A percentile compares a stretch with the other conserved stretches of the same genome.
phyloP scores from a whole-genome alignment of 2,329 filamentous ascomycete species.

The Fusarium nodosum region DNA sequence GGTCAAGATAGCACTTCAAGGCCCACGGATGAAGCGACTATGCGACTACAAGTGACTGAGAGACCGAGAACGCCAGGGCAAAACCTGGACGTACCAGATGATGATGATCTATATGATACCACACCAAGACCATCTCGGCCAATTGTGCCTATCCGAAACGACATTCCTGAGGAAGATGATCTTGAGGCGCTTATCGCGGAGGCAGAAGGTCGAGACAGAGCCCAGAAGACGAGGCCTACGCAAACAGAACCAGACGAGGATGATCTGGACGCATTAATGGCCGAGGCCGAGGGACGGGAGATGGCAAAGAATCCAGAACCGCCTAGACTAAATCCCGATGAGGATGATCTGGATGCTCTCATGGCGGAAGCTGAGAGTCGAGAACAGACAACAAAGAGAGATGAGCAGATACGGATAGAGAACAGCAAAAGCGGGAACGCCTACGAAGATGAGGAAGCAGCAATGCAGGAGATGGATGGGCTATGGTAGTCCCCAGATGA shows the following conservation, averaged over 20 bases:
- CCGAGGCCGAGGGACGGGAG: conserved; percentile 58
- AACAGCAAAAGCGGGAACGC: conserved; percentile 48
- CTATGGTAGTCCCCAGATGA: conserved; percentile 57
- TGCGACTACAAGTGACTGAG: conserved; percentile 55
- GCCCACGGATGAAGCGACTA: conserved; percentile 41
- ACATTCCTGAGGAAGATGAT: conserved; percentile 62
- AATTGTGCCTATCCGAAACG: conserved; percentile 43
- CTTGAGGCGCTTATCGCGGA: conserved; percentile 68
- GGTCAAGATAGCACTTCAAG: conserved; percentile 47
- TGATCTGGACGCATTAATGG: conserved; percentile 67
- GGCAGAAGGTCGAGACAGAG: conserved; percentile 53
- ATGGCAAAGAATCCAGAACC: conserved; percentile 31
- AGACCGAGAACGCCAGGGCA: conserved; percentile 48
- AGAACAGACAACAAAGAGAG: conserved; percentile 25
- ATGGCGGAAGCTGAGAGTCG: conserved; percentile 64
- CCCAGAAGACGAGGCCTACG: conserved; percentile 29
- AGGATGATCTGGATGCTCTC: conserved; percentile 65
- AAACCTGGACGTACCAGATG: conserved; percentile 54
- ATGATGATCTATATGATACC: conserved; percentile 68
- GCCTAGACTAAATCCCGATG: conserved; percentile 50
- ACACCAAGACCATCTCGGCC: conserved; percentile 58
- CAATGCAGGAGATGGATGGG: conserved; percentile 74
- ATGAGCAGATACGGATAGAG: conserved; percentile 1
- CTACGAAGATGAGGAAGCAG: conserved; percentile 75
- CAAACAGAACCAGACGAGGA: conserved; percentile 57